phyloP scores from a whole-genome alignment of 257 asterid genomes.

The Mentha longifolia region DNA sequence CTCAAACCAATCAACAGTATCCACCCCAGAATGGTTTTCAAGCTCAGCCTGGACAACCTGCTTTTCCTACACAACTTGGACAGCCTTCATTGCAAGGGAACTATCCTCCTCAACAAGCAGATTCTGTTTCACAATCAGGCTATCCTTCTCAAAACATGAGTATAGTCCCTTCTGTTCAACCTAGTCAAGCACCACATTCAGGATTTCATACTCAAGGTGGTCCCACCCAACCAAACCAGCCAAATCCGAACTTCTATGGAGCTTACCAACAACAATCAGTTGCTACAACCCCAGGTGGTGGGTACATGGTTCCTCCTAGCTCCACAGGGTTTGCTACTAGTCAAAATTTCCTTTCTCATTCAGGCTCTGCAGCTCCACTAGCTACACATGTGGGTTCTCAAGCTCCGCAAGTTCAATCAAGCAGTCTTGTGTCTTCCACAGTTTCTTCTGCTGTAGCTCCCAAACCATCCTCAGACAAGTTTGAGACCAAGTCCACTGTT shows the following conservation, averaged over 20 bases:
- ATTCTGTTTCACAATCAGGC: slow-evolving; percentile 40
- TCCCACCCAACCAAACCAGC: slow-evolving; percentile 45
- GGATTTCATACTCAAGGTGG: slow-evolving; percentile 57
- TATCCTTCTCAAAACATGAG: slow-evolving; percentile 44
- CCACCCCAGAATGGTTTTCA: slow-evolving; percentile 48
- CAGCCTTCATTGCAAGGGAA: slow-evolving; percentile 47
- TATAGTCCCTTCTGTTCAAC: slow-evolving; percentile 45
- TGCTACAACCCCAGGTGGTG: slow-evolving; percentile 43
- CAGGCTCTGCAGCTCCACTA: slow-evolving; percentile 44
- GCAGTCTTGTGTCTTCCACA: slow-evolving; percentile 38
- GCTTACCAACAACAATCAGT: slow-evolving; percentile 46
- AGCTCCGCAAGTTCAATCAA: slow-evolving; percentile 49
- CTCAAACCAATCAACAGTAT: slow-evolving; percentile 50
- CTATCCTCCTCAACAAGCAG: slow-evolving; percentile 48
- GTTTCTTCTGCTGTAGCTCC: slow-evolving; percentile 51
- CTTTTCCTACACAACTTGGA: slow-evolving; percentile 59
- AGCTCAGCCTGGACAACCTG: slow-evolving; percentile 43
- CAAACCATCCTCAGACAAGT: slow-evolving; percentile 71
- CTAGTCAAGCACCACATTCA: slow-evolving; percentile 51
- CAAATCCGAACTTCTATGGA: slow-evolving; percentile 60
- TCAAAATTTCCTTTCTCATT: slow-evolving; percentile 49
- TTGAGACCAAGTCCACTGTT: slow-evolving; percentile 93
- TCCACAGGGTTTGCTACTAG: slow-evolving; percentile 49
- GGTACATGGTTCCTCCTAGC: slow-evolving; percentile 52
- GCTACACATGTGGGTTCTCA: slow-evolving; percentile 53